A percentile compares a stretch with the other conserved stretches of the same genome.
phyloP scores from a whole-genome alignment of 148 eudicot species.

The Chenopodium formosanum region DNA sequence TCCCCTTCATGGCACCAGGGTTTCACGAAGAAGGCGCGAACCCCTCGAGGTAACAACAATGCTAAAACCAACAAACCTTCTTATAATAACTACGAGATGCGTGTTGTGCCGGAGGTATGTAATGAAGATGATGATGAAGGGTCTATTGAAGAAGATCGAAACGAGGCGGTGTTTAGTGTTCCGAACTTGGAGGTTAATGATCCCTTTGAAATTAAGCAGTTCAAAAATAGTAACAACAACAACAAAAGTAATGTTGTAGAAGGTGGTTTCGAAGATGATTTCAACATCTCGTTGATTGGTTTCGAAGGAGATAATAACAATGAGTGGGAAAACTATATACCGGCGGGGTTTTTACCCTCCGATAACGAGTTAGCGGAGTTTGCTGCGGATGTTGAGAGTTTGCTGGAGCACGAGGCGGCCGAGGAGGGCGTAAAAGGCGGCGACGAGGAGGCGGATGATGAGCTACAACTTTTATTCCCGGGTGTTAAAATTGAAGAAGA shows the following conservation, averaged over 20 bases:
- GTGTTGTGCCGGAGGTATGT: background rate
- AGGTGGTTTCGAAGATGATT: background rate
- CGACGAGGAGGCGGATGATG: background rate
- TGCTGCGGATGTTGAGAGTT: conserved; percentile 22
- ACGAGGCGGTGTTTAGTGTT: conserved; percentile 16
- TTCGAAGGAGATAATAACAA: conserved; percentile 14
- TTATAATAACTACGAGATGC: background rate
- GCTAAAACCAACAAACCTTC: background rate
- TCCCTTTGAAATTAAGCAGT: background rate
- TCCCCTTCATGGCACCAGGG: conserved; percentile 16
- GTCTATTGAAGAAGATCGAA: background rate
- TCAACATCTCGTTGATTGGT: conserved; percentile 25
- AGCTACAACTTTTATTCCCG: background rate
- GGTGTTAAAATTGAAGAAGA: conserved; percentile 15
- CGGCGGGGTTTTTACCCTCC: conserved; percentile 29
- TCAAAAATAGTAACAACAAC: too few relatives aligned
- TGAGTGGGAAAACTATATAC: conserved; percentile 34
- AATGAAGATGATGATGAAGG: background rate
- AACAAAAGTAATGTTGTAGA: background rate
- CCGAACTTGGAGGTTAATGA: conserved; percentile 14
- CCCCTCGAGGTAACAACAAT: background rate
- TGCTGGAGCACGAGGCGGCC: background rate
- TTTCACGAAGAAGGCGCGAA: conserved; percentile 23
- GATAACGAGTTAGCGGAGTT: conserved; percentile 41
- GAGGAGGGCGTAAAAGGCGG: background rate